Evolutionary conservation across 768 basidiomycete species (phyloP).

Genomic region (Rickenella mellea): DNA sequence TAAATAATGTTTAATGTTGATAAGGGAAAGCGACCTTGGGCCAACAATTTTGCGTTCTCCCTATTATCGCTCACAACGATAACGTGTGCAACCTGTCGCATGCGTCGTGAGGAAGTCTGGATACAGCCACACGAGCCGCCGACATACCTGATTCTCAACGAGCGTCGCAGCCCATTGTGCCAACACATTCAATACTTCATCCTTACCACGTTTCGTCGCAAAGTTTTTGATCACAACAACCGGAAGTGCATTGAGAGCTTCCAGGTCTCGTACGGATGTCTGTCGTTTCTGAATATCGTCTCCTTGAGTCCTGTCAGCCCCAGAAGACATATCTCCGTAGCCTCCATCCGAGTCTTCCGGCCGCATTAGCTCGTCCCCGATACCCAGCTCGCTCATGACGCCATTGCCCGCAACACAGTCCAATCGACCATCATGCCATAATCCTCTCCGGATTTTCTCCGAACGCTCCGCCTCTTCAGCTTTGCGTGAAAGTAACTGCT

Average conservation of each 20-base stretch:
- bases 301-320: slow-evolving; percentile 8
- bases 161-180: slow-evolving; percentile 80
- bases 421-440: slow-evolving; percentile 80
- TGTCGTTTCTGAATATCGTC: slow-evolving; percentile 21
- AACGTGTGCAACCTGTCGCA: slow-evolving; percentile 83
- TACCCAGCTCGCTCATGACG: slow-evolving; percentile 74
- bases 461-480: slow-evolving; percentile 28
- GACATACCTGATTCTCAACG: slow-evolving; percentile 65
- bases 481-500: slow-evolving; percentile 24
- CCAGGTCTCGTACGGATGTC: slow-evolving; percentile 31
- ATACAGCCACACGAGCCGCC: background rate
- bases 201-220: slow-evolving; percentile 49
- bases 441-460: slow-evolving; percentile 47
- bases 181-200: slow-evolving; percentile 66
- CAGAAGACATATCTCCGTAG: background rate
- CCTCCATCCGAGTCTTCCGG: slow-evolving; percentile 21
- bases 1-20: background rate
- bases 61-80: slow-evolving; percentile 85
- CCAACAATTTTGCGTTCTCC: slow-evolving; percentile 76
- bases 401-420: slow-evolving; percentile 85
- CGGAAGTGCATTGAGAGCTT: slow-evolving; percentile 57
- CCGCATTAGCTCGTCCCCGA: slow-evolving; percentile 61
- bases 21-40: slow-evolving; percentile 51
- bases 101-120: background rate
- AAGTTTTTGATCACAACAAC: slow-evolving; percentile 84